Evolutionary conservation across 805 yeast species (phyloP), one percentile per base, ranked within the genome.

Genomic region (Lachancea fermentati): DNA sequence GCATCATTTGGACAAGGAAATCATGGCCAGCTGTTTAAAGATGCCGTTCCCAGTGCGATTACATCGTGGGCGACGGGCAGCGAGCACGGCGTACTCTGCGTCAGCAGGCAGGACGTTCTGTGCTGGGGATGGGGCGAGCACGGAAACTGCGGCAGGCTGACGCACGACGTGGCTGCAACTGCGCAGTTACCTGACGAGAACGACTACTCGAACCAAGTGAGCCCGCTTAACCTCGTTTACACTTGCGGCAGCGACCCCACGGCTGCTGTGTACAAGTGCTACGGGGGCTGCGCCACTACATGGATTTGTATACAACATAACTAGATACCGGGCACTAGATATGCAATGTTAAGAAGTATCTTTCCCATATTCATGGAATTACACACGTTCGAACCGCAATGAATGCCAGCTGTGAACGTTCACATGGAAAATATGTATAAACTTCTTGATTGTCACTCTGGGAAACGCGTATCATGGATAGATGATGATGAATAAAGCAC

Each of bases 111-210:
- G 30, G 36, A 42, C 6, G 80, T 88, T 0, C 65, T 55, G 40
- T 73, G 89, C 2, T 93, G 97, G 97, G 98, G 98, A 0, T 91
- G 98, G 98, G 97, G 96, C 11, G 97, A 93, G 55, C 98, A 91
- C 60, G 98, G 98, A 0, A 91, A 91, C 57, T 91, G 97, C 63
- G 95, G 96, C 0, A 36, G 41, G 1, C 55, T 58, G 34, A 37
- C 19, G 15, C 28, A 28, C 9, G 30, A 29, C 12, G 22, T 34
- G 13, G 12, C 11, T 14, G 18, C 30, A 19, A 31, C 37, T 14
- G 7, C 26, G 11, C 26, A 22, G 9, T 22, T 11, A 22, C 7
- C 9, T 11, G 31, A 22, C 4, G 38, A 48, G n/a, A 57, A 57
- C 32, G 63, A 57, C 32, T 30, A 39, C 30, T 49, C 59, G n/a